Base-by-base conservation (phyloP, 768 basidiomycete genomes). In the Hygrocybe punicea region DNA sequence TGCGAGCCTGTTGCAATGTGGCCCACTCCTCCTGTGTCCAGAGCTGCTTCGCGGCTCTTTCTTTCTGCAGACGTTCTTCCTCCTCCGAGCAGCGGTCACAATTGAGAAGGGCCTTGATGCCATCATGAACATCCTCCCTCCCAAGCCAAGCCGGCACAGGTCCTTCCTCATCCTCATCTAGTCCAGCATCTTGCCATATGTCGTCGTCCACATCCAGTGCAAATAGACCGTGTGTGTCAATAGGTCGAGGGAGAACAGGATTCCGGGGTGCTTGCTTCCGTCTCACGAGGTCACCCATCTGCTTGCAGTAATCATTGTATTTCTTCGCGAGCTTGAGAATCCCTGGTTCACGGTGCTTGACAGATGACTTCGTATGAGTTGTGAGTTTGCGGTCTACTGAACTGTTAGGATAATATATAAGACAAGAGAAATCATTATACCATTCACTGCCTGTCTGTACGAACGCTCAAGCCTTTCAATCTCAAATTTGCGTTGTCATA, bases 181-280 rank as follows among this genome's bases (percentile, higher is more conserved):
- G 60, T 1, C 70, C 70, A 44, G 65, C 29, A 29, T 29, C 29
- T 29, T 29, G 29, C 71, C 74, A 76, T 16, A 75, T 72, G 16
- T 62, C 60, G 58, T 73, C 71, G 63, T 74, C 72, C 24, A 76
- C 70, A 62, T 75, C 72, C 0, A 76, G 61, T 1, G 56, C 53
- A 42, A 67, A 76, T 3, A 76, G 45, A 1, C 61, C 58, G 10
- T 63, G 51, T 9, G 24, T 24, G 1, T 61, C 55, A 34, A 75
- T 70, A 6, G 48, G 49, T 4, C 51, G 40, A 13, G 72, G 74
- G 0, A 57, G 49, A 9, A 63, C 11, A 11, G 68, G 65, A 25
- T 62, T 57, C 2, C 21, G 34, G 1, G 71, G 71, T 6, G 71
- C 71, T 39, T 60, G 57, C 14, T 45, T 17, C 3, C 52, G 16